Base-by-base conservation (phyloP, 345 rosid genomes). In the Cochlearia excelsa region DNA sequence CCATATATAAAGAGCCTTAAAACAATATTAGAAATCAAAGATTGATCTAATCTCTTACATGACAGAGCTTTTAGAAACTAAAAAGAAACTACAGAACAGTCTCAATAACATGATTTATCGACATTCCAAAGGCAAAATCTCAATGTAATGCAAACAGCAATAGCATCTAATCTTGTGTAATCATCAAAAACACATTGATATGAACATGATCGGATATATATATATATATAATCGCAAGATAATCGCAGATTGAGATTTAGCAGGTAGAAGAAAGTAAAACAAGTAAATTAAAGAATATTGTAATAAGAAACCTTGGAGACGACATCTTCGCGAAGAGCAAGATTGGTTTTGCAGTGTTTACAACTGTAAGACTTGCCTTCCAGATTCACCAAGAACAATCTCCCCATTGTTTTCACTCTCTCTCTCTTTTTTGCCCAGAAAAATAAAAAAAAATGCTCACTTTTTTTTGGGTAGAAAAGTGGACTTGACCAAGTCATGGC, bases 311-410 rank as follows among this genome's bases (percentile, higher is more conserved):
- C 96, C 90, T 79, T 82, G 9, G 96, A 88, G 30, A 80, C 68
- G 55, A 85, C 71, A 70, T 85, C 88, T 4, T 74, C 81, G 11
- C 64, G 41, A 39, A 82, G 68, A 11, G 79, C 96, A 28, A 88
- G 76, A 77, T 71, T 82, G 49, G 88, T 79, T 9, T 61, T 63
- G 73, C 96, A 88, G 81, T 88, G 80, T 60, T 75, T 83, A 80
- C 96, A 88, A 61, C 80, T 75, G 62, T 81, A 85, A 57, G 74
- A 26, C 50, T 61, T 75, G 38, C 88, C 88, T 60, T 88, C 92
- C 67, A 85, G 80, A 69, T 42, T 66, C 63, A 78, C 67, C 75
- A 79, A 34, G 73, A 88, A 88, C 56, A 83, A 55, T 74, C 89
- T 85, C 65, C 95, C 95, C 95, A 84, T 87, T 16, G 23, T 63